A percentile compares a stretch with the other conserved stretches of the same genome.
Conservation (phyloP, 2,329 filamentous ascomycete genomes). For the Akanthomyces muscarius region DNA sequence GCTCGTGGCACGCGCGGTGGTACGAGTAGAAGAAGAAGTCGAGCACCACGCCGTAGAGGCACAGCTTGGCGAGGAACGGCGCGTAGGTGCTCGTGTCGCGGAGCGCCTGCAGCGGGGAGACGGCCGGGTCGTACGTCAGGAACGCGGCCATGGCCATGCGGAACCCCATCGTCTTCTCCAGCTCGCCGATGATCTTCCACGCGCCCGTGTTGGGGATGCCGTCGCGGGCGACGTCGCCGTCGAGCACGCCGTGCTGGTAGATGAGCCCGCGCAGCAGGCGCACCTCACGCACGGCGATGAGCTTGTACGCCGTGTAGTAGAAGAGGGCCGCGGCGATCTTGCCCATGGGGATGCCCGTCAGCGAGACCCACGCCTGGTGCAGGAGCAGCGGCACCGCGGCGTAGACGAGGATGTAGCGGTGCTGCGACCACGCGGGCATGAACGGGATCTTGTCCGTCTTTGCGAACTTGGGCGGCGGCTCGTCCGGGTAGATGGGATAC, state of each 20-base stretch:
- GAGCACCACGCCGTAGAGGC: conserved; percentile 33
- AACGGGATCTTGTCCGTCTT: conserved; percentile 32
- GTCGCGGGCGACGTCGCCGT: conserved; percentile 30
- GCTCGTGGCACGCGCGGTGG: conserved; percentile 40
- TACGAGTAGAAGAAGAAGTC: conserved; percentile 41
- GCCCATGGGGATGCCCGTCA: conserved; percentile 17
- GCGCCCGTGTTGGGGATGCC: conserved; percentile 31
- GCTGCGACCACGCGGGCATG: conserved; percentile 26
- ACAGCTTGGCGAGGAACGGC: conserved; percentile 29
- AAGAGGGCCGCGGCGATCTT: conserved; percentile 19
- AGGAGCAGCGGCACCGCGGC: conserved; percentile 25
- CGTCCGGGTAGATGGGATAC: conserved; percentile 19
- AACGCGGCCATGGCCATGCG: conserved; percentile 24
- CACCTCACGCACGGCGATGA: conserved; percentile 28
- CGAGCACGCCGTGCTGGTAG: conserved; percentile 28
- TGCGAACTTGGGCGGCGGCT: conserved; percentile 25
- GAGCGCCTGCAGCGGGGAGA: conserved; percentile 6
- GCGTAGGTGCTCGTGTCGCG: conserved; percentile 21
- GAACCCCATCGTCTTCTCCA: conserved; percentile 22
- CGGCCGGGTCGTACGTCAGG: conserved; percentile 22
- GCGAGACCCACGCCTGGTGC: conserved; percentile 19
- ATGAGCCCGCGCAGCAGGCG: conserved; percentile 29
- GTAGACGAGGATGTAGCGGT: conserved; percentile 31
- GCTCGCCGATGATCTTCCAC: conserved; percentile 23
- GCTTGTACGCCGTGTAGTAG: conserved; percentile 30